Conservation (phyloP, 2,329 filamentous ascomycete species). For the Talaromyces pinophilus region DNA sequence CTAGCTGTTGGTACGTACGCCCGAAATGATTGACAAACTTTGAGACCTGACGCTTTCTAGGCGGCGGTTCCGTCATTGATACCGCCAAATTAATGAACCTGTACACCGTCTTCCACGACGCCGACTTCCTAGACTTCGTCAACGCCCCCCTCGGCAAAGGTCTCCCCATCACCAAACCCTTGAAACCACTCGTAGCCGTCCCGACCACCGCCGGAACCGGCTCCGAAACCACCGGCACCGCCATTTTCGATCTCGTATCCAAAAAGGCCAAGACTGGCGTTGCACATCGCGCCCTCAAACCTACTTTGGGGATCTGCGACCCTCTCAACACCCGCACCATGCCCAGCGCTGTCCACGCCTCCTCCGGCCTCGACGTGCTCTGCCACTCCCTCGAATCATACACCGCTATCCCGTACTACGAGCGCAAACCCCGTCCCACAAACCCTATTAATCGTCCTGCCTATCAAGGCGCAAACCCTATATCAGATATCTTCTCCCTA, state of each 20-base stretch:
- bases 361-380: conserved; percentile 88
- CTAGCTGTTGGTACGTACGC: conserved; percentile 71
- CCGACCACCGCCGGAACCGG: conserved; percentile 85
- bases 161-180: conserved; percentile 67
- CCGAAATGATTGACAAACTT: not conserved
- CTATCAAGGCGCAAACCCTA: conserved; percentile 96
- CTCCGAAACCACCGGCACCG: conserved; percentile 94
- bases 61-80: conserved; percentile 91
- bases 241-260: conserved; percentile 92
- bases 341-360: conserved; percentile 89
- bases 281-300: conserved; percentile 92
- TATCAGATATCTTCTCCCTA: conserved; percentile 94
- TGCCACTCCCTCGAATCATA: conserved; percentile 95
- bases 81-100: conserved; percentile 99
- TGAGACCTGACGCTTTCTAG: conserved; percentile 29
- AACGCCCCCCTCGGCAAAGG: conserved; percentile 92
- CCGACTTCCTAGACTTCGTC: conserved; percentile 95
- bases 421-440: conserved; percentile 76
- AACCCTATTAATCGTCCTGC: conserved; percentile 91
- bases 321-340: conserved; percentile 93
- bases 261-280: conserved; percentile 94
- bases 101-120: conserved; percentile 85
- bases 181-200: conserved; percentile 77
- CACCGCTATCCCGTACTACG: conserved; percentile 93
- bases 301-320: conserved; percentile 83